Percentiles rank a stretch among this genome's conserved stretches.
phyloP scores from a whole-genome alignment of 176 grass and related monocot species.

The Cocos nucifera region DNA sequence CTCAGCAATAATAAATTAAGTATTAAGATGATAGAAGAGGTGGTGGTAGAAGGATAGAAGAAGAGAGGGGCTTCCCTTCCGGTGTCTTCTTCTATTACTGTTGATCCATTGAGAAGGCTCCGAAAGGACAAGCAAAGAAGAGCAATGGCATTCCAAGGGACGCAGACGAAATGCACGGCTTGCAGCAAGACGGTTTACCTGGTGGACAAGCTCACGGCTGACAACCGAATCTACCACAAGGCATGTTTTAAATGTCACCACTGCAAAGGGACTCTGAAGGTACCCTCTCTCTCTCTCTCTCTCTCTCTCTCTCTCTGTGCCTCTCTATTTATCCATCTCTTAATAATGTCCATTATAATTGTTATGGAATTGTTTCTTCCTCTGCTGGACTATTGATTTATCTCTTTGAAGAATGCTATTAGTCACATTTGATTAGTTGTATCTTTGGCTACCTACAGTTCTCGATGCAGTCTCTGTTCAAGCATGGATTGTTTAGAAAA shows the following conservation, averaged over 20 bases:
- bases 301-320: too few relatives aligned
- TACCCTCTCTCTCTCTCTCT: neutral
- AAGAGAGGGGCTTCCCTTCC: neutral
- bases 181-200: constrained; percentile 97
- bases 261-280: constrained; percentile 97
- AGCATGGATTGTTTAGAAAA: too few relatives aligned
- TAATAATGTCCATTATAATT: neutral
- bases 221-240: constrained; percentile 97
- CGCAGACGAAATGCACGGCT: constrained; percentile 82
- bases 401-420: neutral
- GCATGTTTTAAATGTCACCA: constrained; percentile 98
- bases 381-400: neutral
- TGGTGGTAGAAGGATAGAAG: neutral
- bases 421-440: too few relatives aligned
- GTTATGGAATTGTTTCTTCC: neutral
- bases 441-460: too few relatives aligned
- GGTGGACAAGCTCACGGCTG: constrained; percentile 97
- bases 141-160: constrained; percentile 56
- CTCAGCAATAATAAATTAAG: neutral
- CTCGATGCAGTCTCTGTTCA: too few relatives aligned
- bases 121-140: neutral
- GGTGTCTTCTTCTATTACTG: too few relatives aligned
- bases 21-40: neutral
- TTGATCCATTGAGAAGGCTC: too few relatives aligned
- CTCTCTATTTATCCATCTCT: neutral